phyloP scores from a whole-genome alignment of 2,329 filamentous ascomycete species.

The Thelonectria blattea region DNA sequence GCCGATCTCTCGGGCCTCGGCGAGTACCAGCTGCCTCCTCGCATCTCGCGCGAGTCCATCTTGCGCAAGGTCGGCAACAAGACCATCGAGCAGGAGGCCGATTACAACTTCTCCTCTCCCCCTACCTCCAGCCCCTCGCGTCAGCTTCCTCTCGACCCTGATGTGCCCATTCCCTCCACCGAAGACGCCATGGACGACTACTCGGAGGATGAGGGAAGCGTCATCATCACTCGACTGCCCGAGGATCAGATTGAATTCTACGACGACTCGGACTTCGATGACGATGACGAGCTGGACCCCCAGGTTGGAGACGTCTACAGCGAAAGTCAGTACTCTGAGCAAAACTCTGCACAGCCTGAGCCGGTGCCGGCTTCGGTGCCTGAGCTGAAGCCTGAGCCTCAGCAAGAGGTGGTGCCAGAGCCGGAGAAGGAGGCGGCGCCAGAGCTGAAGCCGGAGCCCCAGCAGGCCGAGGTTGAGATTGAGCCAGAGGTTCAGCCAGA shows the following conservation, averaged over 20 bases:
- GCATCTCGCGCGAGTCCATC: slow-evolving; percentile 93
- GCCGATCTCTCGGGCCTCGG: slow-evolving; percentile 65
- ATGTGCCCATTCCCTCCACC: slow-evolving; percentile 86
- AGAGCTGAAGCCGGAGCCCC: neutral
- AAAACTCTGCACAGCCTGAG: slow-evolving; percentile 30
- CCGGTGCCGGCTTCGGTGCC: slow-evolving; percentile 11
- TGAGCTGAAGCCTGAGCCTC: neutral
- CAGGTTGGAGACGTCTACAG: slow-evolving; percentile 52
- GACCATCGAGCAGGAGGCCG: slow-evolving; percentile 62
- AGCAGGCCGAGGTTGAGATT: neutral
- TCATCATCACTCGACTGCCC: slow-evolving; percentile 71
- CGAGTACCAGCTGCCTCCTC: slow-evolving; percentile 72
- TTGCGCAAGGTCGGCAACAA: slow-evolving; percentile 79
- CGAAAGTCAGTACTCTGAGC: slow-evolving; percentile 46
- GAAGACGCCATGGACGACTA: slow-evolving; percentile 68
- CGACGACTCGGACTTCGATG: slow-evolving; percentile 52
- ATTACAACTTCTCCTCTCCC: slow-evolving; percentile 70
- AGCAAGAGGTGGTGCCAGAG: neutral
- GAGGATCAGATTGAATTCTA: slow-evolving; percentile 70
- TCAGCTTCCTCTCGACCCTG: slow-evolving; percentile 74
- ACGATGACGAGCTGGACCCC: slow-evolving; percentile 63
- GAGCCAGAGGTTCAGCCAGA: neutral
- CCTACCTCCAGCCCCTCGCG: slow-evolving; percentile 58
- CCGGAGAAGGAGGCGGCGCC: neutral
- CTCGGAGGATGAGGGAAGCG: slow-evolving; percentile 60